These are phyloP conservation scores for Coemansia sp. DNA, from an alignment of 192 early-diverging fungal genomes.

Conservation along the genomic window DNA sequence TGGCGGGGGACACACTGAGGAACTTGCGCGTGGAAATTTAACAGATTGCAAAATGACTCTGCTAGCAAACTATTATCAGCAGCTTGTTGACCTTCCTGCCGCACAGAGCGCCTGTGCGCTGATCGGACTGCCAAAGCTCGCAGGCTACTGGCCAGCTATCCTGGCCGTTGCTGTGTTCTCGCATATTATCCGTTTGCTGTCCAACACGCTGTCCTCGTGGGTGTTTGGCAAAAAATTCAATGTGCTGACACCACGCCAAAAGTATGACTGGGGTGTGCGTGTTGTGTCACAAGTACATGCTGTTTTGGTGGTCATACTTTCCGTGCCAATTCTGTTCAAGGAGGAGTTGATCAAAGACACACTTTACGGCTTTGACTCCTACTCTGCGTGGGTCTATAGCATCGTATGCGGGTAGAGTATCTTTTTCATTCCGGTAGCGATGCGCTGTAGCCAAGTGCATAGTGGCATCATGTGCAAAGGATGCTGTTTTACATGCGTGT, in stretches of 20 bases:
- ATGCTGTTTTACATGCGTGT: not conserved
- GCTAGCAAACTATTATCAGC: conserved; percentile 36
- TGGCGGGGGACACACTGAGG: too few species aligned
- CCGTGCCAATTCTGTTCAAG: conserved; percentile 70
- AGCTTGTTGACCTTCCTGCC: conserved; percentile 38
- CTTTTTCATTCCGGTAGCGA: not conserved
- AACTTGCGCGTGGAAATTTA: not conserved
- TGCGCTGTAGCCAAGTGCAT: not conserved
- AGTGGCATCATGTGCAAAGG: not conserved
- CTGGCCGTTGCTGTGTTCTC: conserved; percentile 56
- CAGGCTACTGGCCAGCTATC: conserved; percentile 67
- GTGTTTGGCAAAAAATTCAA: conserved; percentile 71
- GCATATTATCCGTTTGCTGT: conserved; percentile 60
- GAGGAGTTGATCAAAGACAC: conserved; percentile 63
- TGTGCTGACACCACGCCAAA: conserved; percentile 57
- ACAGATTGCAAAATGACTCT: conserved; percentile 24
- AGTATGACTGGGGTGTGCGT: conserved; percentile 75
- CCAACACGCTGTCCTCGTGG: conserved; percentile 61
- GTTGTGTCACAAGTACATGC: conserved; percentile 80
- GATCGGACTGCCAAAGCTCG: conserved; percentile 59
- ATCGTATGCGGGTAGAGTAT: conserved; percentile 74
- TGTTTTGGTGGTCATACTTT: conserved; percentile 61
- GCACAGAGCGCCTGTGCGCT: conserved; percentile 54
- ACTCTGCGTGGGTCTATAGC: conserved; percentile 75
- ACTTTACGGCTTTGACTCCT: conserved; percentile 68